Evolutionary conservation across 2,329 filamentous ascomycete species (phyloP).

Genomic region (Cercospora berteroae): DNA sequence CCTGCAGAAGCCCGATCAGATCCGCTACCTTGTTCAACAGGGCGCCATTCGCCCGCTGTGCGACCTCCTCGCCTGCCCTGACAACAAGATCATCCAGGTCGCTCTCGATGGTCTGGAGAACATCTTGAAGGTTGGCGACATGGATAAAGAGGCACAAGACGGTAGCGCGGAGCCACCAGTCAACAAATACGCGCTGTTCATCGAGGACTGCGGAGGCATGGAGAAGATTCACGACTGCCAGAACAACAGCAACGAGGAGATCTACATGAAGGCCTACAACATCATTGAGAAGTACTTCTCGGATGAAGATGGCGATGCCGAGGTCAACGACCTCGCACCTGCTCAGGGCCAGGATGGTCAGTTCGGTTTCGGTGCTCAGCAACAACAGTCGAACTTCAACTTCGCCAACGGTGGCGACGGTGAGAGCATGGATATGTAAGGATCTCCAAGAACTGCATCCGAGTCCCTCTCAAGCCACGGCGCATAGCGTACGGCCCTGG

Average conservation of each 20-base stretch:
- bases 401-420: constrained; percentile 76
- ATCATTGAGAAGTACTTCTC: constrained; percentile 99
- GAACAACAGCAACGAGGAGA: constrained; percentile 99
- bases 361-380: constrained; percentile 73
- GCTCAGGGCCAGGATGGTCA: constrained; percentile 69
- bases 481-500: not conserved
- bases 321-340: constrained; percentile 78
- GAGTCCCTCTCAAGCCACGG: not conserved
- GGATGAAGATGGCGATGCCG: constrained; percentile 84
- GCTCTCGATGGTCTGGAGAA: constrained; percentile 97
- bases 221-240: constrained; percentile 99
- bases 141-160: constrained; percentile 88
- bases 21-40: constrained; percentile 87
- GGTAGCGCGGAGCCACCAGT: constrained; percentile 70
- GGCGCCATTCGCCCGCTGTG: constrained; percentile 97
- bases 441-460: not conserved
- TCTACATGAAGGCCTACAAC: constrained; percentile 99
- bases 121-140: constrained; percentile 97
- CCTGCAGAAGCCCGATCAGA: constrained; percentile 98
- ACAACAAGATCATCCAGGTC: constrained; percentile 99
- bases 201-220: constrained; percentile 98
- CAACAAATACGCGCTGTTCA: constrained; percentile 96
- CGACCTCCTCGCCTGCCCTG: constrained; percentile 89
- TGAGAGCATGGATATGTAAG: constrained; percentile 58
- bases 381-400: constrained; percentile 83